Base-by-base conservation (phyloP, 331 rosid species). In the Malus hybrid region DNA sequence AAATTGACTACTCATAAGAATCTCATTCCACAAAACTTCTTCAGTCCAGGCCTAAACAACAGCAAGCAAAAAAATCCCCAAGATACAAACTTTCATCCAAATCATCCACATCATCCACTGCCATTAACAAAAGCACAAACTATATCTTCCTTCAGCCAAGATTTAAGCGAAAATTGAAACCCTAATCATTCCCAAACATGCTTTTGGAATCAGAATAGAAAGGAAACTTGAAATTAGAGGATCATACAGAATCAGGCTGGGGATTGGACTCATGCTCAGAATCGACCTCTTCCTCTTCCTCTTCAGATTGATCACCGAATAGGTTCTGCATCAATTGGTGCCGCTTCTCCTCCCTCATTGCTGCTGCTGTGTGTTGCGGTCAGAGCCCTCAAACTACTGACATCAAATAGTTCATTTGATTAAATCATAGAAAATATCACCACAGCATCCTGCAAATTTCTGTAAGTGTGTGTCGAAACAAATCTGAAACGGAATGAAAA, bases 251-350 rank as follows among this genome's bases (percentile, higher is more conserved):
- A 80, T 87, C 86, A 55, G 87, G 90, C 34, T 89, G 97, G 52
- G 97, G 97, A 74, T 89, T 94, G 20, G 99, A 90, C 84, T 92
- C 97, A 80, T 94, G 98, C 72, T 94, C 96, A 42, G 98, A 94
- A 80, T 90, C 96, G 32, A 92, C 76, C 81, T 90, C 96, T 77
- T 91, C 39, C 39, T 36, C 98, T 44, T 91, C 97, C 60, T 94
- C 97, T 64, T 92, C 96, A 6, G 99, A 94, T 73, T 94, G 96
- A 44, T 92, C 97, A 1, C 99, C 99, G 75, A 94, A 94, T 77
- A 94, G 97, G 64, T 94, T 94, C 72, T 92, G 99, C 99, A 94
- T 94, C 99, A 94, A 89, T 89, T 87, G 93, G 57, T 94, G 97
- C 65, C 97, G 85, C 85, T 93, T 93, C 22, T 22, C 22, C 79